Base-by-base conservation (phyloP, 352 stramenopile genomes). In the Phytophthora colocasiae region DNA sequence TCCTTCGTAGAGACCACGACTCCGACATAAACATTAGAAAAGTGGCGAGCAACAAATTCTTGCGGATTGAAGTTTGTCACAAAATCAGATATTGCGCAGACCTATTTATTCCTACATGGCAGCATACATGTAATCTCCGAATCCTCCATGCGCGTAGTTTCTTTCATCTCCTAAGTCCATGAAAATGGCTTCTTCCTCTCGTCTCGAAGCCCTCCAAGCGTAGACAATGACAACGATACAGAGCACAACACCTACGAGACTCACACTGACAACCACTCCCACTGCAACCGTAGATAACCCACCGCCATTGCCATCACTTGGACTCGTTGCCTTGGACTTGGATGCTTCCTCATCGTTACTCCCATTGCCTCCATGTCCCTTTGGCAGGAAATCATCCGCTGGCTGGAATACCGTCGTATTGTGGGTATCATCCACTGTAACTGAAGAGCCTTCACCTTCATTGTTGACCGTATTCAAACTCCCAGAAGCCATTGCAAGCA, bases 51-150 rank as follows among this genome's bases (percentile, higher is more conserved):
- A 36, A 36, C 12, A 36, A 34, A 36, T 36, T 36, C 31, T 36
- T 10, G 8, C 31, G 12, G 31, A 8, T 36, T 36, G 2, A 22
- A 22, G 22, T 22, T 22, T 22, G 22, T 53, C 44, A 34, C 31
- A 32, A 51, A 51, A 12, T n/a, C 14, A 22, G 45, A 10, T 6
- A 51, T 51, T 38, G 12, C 24, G 12, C 19, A 34, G 24, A 45
- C 19, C 45, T 14, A 57, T 58, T n/a, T 48, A 58, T 46, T 46
- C 17, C 22, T 73, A 85, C 77, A 85, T 85, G 14, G 77, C 77
- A 34, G 77, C 77, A 39, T 85, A n/a, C n/a, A n/a, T n/a, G n/a
- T n/a, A 85, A 61, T 82, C 67, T 27, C 69, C 73, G 31, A 69
- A 77, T 15, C 50, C 40, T 1, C 58, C 65, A 26, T 77, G 71